These are phyloP conservation scores for Aschersonia sp. DNA, from an alignment of 2,329 filamentous ascomycete species.

Conservation along the genomic window DNA sequence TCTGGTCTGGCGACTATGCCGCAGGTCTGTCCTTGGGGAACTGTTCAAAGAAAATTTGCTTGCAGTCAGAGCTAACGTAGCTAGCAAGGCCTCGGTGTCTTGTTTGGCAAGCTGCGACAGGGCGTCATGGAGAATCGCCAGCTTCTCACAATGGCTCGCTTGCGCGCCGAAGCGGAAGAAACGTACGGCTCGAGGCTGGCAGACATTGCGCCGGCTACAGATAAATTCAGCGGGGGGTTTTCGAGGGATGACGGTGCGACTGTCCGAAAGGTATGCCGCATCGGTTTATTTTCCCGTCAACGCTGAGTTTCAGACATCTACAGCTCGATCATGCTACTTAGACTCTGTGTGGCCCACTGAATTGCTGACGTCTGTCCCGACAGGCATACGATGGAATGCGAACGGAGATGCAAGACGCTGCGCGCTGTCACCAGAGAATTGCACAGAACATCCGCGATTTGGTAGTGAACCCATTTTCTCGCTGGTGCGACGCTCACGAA, in stretches of 20 bases:
- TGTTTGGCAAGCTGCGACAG: conserved; percentile 94
- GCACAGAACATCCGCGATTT: conserved; percentile 92
- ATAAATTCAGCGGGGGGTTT: conserved; percentile 75
- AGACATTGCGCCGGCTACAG: conserved; percentile 69
- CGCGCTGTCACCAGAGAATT: conserved; percentile 87
- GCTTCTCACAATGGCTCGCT: conserved; percentile 74
- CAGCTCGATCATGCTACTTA: too few relatives aligned
- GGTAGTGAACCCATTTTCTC: conserved; percentile 83
- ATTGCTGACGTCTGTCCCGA: not conserved
- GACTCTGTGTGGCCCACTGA: not conserved
- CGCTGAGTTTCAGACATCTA: too few relatives aligned
- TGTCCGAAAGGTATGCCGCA: conserved; percentile 61
- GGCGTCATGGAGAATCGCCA: conserved; percentile 92
- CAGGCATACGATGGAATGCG: conserved; percentile 91
- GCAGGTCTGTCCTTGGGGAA: conserved; percentile 44
- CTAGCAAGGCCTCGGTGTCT: conserved; percentile 60
- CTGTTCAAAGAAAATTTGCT: not conserved
- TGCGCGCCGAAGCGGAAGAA: conserved; percentile 94
- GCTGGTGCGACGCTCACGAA: conserved; percentile 94
- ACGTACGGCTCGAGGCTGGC: conserved; percentile 66
- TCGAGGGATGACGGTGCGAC: conserved; percentile 87
- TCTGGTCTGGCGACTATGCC: conserved; percentile 97
- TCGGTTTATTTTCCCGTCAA: not conserved
- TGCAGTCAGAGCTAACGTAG: conserved; percentile 4
- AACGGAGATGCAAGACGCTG: conserved; percentile 79